phyloP scores from a whole-genome alignment of 108 stramenopile genomes.

The Aurantiochytrium sp. region DNA sequence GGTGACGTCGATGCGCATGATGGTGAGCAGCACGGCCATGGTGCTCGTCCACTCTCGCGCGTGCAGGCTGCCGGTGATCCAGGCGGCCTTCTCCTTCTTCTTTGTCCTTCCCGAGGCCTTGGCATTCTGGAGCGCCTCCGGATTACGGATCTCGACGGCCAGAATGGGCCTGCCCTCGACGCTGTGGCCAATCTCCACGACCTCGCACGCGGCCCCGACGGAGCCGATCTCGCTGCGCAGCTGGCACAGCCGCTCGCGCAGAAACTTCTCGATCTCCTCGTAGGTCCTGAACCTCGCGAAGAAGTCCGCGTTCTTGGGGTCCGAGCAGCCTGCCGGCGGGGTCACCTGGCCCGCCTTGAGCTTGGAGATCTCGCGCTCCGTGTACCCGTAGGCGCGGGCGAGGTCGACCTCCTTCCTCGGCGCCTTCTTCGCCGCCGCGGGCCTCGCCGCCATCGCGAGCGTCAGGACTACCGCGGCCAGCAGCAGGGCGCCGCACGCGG shows the following conservation, averaged over 20 bases:
- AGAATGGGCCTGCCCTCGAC: background rate
- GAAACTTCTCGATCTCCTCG: constrained; percentile 2
- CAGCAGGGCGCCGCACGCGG: no score
- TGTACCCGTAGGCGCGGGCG: constrained; percentile 16
- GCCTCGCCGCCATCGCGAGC: no score
- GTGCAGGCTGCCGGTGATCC: background rate
- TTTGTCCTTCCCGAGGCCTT: background rate
- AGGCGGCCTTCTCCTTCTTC: background rate
- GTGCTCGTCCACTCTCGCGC: constrained; percentile 19
- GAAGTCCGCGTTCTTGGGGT: background rate
- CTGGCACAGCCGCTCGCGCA: background rate
- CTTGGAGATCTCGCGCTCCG: constrained; percentile 11
- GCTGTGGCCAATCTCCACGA: constrained; percentile 22
- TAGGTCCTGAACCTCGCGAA: background rate
- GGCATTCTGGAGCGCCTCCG: background rate
- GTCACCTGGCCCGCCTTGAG: background rate
- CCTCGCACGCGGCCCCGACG: background rate
- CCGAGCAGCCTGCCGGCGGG: background rate
- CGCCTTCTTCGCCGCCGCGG: background rate
- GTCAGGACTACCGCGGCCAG: no score
- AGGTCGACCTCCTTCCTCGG: background rate
- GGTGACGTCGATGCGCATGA: background rate
- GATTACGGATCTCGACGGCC: background rate
- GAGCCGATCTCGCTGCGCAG: constrained; percentile 19
- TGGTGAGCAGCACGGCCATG: background rate